Evolutionary conservation across 306 rosid species (phyloP).

Genomic region (Crataegus laevigata): DNA sequence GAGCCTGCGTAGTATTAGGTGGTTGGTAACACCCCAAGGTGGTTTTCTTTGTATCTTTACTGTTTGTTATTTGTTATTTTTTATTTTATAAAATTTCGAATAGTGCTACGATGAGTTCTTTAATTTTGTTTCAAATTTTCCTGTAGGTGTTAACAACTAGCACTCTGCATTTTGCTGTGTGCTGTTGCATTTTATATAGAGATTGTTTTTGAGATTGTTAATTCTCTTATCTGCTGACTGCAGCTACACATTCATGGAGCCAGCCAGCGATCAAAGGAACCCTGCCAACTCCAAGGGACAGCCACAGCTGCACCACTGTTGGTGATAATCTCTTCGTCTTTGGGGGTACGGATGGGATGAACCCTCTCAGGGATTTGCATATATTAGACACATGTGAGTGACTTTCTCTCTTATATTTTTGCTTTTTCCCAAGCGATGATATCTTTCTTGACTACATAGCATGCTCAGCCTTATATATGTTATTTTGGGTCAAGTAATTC

Average conservation of each 20-base stretch:
- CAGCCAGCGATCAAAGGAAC: conserved; percentile 69
- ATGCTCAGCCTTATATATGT: neutral
- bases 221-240: conserved; percentile 31
- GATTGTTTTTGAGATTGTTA: conserved; percentile 17
- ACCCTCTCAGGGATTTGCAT: conserved; percentile 81
- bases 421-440: neutral
- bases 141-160: neutral
- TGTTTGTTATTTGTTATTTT: neutral
- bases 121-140: neutral
- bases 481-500: neutral
- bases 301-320: conserved; percentile 81
- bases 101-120: neutral
- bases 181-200: neutral
- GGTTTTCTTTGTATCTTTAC: neutral
- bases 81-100: neutral
- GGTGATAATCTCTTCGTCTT: conserved; percentile 78
- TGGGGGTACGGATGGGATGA: conserved; percentile 97
- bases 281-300: conserved; percentile 84
- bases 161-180: conserved; percentile 1
- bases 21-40: neutral
- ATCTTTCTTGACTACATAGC: neutral
- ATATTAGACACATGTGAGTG: conserved; percentile 82
- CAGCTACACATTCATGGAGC: conserved; percentile 80
- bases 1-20: too few species aligned
- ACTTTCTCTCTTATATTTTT: conserved; percentile 3